These are phyloP conservation scores for Botrytis porri DNA, from an alignment of 2,329 filamentous ascomycete species.

Conservation along the genomic window DNA sequence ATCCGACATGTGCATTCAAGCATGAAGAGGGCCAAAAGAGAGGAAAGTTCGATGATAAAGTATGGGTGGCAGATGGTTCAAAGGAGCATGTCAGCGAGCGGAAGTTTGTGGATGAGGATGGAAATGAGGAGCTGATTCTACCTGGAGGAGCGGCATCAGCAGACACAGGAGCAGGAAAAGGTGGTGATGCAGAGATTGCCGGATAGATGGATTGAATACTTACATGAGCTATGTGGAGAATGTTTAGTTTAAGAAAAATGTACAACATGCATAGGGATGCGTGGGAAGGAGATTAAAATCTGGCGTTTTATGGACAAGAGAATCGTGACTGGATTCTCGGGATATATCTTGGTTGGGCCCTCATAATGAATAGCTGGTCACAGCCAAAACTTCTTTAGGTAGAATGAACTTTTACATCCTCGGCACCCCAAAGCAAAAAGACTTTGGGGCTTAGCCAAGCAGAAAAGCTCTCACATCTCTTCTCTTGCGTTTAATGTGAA, in stretches of 20 bases:
- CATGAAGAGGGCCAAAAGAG: constrained; percentile 86
- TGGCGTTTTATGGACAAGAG: constrained; percentile 25
- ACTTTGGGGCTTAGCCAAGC: constrained; percentile 26
- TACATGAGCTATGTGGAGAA: neutral
- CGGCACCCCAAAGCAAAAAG: constrained; percentile 32
- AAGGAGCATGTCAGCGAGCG: constrained; percentile 79
- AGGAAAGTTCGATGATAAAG: constrained; percentile 80
- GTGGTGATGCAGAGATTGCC: constrained; percentile 26
- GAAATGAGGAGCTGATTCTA: constrained; percentile 51
- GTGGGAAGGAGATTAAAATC: constrained; percentile 12
- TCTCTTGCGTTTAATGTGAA: constrained; percentile 2
- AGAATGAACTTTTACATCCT: constrained; percentile 33
- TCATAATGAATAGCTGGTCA: constrained; percentile 14
- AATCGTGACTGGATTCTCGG: constrained; percentile 12
- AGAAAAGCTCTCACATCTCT: neutral
- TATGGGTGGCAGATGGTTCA: constrained; percentile 68
- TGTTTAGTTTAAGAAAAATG: constrained; percentile 22
- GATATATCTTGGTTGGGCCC: constrained; percentile 16
- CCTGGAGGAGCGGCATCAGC: constrained; percentile 26
- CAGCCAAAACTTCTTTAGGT: constrained; percentile 21
- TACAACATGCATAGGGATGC: constrained; percentile 24
- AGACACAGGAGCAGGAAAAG: constrained; percentile 20
- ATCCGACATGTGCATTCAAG: constrained; percentile 82
- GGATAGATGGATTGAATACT: constrained; percentile 26
- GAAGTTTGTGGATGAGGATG: constrained; percentile 75